phyloP scores from a whole-genome alignment of 2,329 filamentous ascomycete genomes.

The Xylariaceae sp. region DNA sequence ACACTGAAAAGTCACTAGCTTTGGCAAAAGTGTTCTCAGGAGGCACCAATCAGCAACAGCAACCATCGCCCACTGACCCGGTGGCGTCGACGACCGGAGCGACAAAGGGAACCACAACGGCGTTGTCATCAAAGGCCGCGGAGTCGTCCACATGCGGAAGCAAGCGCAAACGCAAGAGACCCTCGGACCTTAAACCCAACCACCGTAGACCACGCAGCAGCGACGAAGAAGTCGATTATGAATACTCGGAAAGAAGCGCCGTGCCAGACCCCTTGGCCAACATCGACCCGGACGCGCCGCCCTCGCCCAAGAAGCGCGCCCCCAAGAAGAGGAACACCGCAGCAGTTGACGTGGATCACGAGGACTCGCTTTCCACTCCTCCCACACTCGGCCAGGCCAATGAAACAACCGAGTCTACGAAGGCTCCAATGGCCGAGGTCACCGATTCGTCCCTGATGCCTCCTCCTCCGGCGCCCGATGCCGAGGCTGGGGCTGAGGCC shows the following conservation, averaged over 20 bases:
- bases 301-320: not conserved
- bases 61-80: too few species aligned
- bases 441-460: too few species aligned
- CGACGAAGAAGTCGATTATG: slow-evolving; percentile 26
- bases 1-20: too few species aligned
- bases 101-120: too few species aligned
- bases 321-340: not conserved
- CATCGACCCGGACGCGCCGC: slow-evolving; percentile 18
- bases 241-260: slow-evolving; percentile 36
- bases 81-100: too few species aligned
- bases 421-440: not conserved
- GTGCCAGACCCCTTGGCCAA: slow-evolving; percentile 30
- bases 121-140: too few species aligned
- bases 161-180: slow-evolving; percentile 26
- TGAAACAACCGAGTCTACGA: too few species aligned
- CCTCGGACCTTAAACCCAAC: not conserved
- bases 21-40: too few species aligned
- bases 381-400: not conserved
- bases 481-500: too few species aligned
- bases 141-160: too few species aligned
- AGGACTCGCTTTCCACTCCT: not conserved
- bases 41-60: too few species aligned
- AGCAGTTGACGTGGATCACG: not conserved
- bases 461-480: too few species aligned
- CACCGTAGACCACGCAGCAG: not conserved